A percentile compares a stretch with the other conserved stretches of the same genome.
These are phyloP conservation scores for Spencermartinsiella ligniputridi DNA, from an alignment of 1,139 yeast species.

Conservation along the genomic window DNA sequence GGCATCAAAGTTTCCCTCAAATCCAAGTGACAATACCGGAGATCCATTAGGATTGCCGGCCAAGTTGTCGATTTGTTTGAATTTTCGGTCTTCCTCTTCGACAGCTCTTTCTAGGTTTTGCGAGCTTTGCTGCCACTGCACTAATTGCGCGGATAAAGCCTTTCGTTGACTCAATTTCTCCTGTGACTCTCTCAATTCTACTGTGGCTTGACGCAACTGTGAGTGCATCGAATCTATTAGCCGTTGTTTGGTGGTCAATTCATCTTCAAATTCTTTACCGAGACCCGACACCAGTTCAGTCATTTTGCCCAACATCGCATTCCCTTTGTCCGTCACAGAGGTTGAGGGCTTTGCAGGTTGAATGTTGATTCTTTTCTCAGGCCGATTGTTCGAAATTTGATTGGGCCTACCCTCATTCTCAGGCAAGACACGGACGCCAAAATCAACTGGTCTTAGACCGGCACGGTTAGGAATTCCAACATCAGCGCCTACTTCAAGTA, in stretches of 20 bases:
- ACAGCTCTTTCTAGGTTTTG: conserved; percentile 55
- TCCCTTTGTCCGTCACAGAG: conserved; percentile 20
- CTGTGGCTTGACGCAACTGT: conserved; percentile 46
- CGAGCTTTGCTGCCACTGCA: conserved; percentile 48
- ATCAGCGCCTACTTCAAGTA: conserved; percentile 85
- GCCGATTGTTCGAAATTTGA: background rate
- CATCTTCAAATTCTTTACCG: conserved; percentile 40
- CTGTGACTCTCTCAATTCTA: conserved; percentile 42
- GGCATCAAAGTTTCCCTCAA: conserved; percentile 64
- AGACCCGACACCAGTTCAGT: conserved; percentile 30
- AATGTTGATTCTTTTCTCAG: background rate
- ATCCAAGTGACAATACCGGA: conserved; percentile 27
- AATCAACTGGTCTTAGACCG: conserved; percentile 81
- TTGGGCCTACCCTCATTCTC: background rate
- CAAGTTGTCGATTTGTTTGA: conserved; percentile 37
- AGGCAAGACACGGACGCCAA: conserved; percentile 46
- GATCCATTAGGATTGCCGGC: conserved; percentile 10
- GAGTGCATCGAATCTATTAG: conserved; percentile 45
- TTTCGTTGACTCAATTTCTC: conserved; percentile 42
- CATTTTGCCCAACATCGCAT: conserved; percentile 42
- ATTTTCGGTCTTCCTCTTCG: conserved; percentile 50
- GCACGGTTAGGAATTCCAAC: conserved; percentile 72
- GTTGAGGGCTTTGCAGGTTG: conserved; percentile 5
- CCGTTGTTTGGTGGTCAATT: conserved; percentile 43
- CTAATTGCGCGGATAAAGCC: conserved; percentile 39